These are phyloP conservation scores for Coelastrella sp. DNA, from an alignment of 139 green algal species.

Conservation along the genomic window DNA sequence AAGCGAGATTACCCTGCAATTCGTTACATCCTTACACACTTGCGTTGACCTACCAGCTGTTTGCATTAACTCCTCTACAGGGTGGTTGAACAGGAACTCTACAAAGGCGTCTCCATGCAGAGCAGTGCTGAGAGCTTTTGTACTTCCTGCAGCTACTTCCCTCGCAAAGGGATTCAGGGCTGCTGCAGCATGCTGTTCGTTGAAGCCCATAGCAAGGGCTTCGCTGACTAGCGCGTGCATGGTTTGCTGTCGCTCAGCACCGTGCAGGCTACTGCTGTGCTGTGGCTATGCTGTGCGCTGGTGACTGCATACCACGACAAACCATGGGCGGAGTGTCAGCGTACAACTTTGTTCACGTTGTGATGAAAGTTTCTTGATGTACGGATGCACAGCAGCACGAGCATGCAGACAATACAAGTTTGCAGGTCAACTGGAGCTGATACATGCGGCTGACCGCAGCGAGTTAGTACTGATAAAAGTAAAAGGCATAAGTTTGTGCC, in stretches of 20 bases:
- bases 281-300: neutral
- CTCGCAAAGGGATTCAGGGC: neutral
- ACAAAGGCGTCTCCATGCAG: constrained; percentile 17
- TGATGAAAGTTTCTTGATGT: too few species aligned
- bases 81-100: constrained; percentile 20
- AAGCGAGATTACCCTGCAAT: too few species aligned
- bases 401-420: too few species aligned
- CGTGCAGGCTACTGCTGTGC: neutral
- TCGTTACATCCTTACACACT: neutral
- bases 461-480: too few species aligned
- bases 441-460: too few species aligned
- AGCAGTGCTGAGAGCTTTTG: neutral
- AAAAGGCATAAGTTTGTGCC: too few species aligned
- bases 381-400: too few species aligned
- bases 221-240: neutral
- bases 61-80: neutral
- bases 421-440: too few species aligned
- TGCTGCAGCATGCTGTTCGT: neutral
- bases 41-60: neutral
- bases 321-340: too few species aligned
- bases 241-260: neutral
- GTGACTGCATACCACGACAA: too few species aligned
- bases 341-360: too few species aligned
- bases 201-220: neutral
- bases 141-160: neutral